A percentile compares a stretch with the other conserved stretches of the same genome.
phyloP scores from a whole-genome alignment of 192 early-diverging fungal genomes.

The Diversispora epigaea region DNA sequence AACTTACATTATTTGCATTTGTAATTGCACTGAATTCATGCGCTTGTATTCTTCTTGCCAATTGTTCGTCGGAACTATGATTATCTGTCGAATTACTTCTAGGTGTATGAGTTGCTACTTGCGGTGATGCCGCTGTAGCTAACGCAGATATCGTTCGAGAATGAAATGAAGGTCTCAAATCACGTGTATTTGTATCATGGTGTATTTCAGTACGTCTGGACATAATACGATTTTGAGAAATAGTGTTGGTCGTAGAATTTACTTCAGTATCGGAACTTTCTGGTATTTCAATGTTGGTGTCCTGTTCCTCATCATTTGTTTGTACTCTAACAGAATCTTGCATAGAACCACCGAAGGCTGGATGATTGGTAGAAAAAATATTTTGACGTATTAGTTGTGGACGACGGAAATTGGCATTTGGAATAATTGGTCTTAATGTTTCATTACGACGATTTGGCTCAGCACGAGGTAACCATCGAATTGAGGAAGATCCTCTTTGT shows the following conservation, averaged over 20 bases:
- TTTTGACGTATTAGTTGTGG: not conserved
- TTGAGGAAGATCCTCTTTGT: not conserved
- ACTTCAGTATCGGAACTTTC: constrained; percentile 23
- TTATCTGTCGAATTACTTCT: constrained; percentile 5
- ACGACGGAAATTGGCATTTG: not conserved
- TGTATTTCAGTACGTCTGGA: not conserved
- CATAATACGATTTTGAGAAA: not conserved
- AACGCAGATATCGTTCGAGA: not conserved
- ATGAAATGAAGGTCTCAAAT: not conserved
- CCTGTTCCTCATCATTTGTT: constrained; percentile 17
- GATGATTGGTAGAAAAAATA: not conserved
- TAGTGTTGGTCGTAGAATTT: not conserved
- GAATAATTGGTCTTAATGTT: not conserved
- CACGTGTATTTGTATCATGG: not conserved
- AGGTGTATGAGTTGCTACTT: not conserved
- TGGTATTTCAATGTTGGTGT: not conserved
- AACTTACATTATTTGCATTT: constrained; percentile 3
- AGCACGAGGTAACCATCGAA: not conserved
- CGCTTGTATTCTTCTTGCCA: constrained; percentile 17
- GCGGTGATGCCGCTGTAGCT: not conserved
- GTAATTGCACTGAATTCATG: constrained; percentile 1
- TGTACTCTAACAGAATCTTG: not conserved
- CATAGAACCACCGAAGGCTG: not conserved
- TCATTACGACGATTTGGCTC: not conserved
- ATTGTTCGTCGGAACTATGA: constrained; percentile 4